Evolutionary conservation across 2,329 filamentous ascomycete genomes (phyloP), one percentile per base, ranked within the genome.

Genomic region (Cercospora sp.): DNA sequence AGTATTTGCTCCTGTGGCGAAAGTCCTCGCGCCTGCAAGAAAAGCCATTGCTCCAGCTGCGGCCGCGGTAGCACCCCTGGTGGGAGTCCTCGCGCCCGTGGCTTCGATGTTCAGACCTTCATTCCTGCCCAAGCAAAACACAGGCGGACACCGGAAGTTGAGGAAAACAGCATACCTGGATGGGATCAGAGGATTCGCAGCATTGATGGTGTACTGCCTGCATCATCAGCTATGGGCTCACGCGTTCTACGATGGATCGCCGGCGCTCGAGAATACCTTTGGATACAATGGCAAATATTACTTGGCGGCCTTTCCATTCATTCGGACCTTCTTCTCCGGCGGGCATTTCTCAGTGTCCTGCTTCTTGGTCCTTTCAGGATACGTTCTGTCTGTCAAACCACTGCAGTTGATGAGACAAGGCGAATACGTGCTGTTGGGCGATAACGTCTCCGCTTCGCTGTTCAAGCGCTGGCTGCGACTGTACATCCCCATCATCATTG

Each of bases 131-230:
- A 69, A 68, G 37, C 51, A 65, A 43, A 71, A 66, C 12, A 53
- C 62, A 5, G 68, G 58, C 18, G 66, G 68, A 26, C 65, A 58
- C 49, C 40, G 62, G 18, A 73, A 73, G 51, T 65, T 84, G 13
- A 80, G 85, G 6, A 79, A 81, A 18, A 89, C 87, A 5, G 86
- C 87, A n/a, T 89, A 87, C 71, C 82, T 89, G 21, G 89, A 91
- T 72, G 89, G 89, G 13, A 80, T 91, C 13, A 81, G 89, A 74
- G 89, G 89, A 3, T 89, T 91, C 69, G 88, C 89, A 4, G 88
- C 89, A 2, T 82, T 91, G 32, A 76, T 90, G 30, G 89, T 91
- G 13, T 91, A 90, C 76, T 82, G 85, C 71, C 86, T 89, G 63
- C 87, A 90, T 76, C 84, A 89, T 75, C 78, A 85, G 71, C 68